Evolutionary conservation across 495 filamentous ascomycete species (phyloP), one percentile per base, ranked within the genome.

Genomic region (Penicillium parvum): DNA sequence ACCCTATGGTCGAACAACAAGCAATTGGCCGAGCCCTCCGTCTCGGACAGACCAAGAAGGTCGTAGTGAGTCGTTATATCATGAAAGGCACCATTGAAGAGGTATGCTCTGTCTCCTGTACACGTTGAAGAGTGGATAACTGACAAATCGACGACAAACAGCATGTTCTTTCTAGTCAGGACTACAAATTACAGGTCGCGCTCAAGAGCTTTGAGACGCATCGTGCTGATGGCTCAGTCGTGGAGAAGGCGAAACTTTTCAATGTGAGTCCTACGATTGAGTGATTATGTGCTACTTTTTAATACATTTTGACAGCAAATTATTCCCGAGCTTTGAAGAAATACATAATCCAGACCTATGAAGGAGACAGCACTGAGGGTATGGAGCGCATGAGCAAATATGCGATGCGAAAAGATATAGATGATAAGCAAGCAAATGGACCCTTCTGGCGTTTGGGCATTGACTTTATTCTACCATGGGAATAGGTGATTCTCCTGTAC

Each of bases 1-100:
- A 78, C 27, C 76, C 76, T 0, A 63, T 58, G 17, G 61, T 77
- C 3, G 74, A 79, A 48, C 58, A 64, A 9, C 75, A 79, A 41
- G 75, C 76, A 2, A 63, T 77, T 25, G 65, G 57, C 2, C 55
- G 75, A 21, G 65, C 65, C 6, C 12, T 69, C 5, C 54, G 76
- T 23, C 61, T 79, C 17, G 72, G 73, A 0, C 76, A 78, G 43
- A 59, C 38, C 7, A 50, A 57, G 34, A 39, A 65, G 10, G 73
- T 79, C 0, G 56, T 52, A 14, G 57, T 74, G 7, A 60, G 61
- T 7, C 56, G 69, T 5, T 78, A 77, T 30, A 55, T 74, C 0
- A 53, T 69, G 16, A 53, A 66, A 21, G 49, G 60, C 9, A 69
- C 71, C 0, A 61, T 79, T 5, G 76, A 79, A 34, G 32, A 34